Conservation (phyloP, 2,329 filamentous ascomycete genomes). For the Ceratocystis smalleyi region DNA sequence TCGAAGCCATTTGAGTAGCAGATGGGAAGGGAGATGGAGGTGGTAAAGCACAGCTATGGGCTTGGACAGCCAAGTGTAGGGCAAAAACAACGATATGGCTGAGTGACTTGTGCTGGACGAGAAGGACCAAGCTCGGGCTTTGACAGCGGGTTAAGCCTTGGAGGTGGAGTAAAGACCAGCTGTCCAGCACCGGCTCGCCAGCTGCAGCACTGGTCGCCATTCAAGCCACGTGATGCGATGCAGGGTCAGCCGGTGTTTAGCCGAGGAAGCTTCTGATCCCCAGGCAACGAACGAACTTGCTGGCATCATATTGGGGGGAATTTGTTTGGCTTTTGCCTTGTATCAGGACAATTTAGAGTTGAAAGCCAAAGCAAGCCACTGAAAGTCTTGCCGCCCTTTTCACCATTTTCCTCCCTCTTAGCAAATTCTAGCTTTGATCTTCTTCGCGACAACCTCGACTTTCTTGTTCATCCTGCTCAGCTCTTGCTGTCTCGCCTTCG, state of each 20-base stretch:
- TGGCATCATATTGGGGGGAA: not conserved
- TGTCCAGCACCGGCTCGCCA: not conserved
- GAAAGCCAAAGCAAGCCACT: not conserved
- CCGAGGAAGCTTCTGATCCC: constrained; percentile 8
- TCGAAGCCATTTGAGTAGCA: constrained; percentile 7
- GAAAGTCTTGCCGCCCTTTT: not conserved
- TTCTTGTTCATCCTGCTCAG: not conserved
- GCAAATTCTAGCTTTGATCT: not conserved
- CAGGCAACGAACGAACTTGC: not conserved
- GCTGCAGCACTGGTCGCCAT: not conserved
- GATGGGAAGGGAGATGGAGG: not conserved
- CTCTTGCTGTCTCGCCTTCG: not conserved
- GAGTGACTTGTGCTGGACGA: not conserved
- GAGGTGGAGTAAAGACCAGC: not conserved
- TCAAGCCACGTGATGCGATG: not conserved
- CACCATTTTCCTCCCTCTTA: not conserved
- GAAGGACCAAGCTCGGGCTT: too few species aligned
- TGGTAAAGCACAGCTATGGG: not conserved
- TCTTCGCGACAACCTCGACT: not conserved
- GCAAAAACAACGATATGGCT: not conserved
- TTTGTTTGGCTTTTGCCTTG: not conserved
- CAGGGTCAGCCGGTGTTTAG: not conserved
- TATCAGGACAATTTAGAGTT: too few species aligned
- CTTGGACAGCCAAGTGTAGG: not conserved
- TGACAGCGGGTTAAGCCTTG: not conserved